Evolutionary conservation across 2,329 filamentous ascomycete genomes (phyloP).

Genomic region (Saccharata proteae): DNA sequence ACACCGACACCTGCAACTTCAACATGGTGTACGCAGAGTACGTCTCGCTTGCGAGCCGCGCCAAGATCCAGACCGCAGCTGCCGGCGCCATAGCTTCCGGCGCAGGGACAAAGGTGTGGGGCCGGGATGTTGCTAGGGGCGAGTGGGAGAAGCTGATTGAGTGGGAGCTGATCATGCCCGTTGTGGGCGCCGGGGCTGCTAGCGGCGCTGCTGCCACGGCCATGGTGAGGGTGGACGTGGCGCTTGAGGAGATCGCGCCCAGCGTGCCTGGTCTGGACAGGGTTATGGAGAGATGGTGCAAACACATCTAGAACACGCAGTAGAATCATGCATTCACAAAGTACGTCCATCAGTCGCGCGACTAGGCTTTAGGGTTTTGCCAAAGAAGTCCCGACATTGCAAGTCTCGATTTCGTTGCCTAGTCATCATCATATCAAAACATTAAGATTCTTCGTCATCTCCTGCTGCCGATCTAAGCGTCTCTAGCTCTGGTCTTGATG

Average conservation of each 20-base stretch:
- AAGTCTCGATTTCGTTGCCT: no score
- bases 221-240: conserved; percentile 60
- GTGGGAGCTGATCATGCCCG: conserved; percentile 58
- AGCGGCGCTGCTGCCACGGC: conserved; percentile 28
- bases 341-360: no score
- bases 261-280: conserved; percentile 37
- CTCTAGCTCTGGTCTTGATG: no score
- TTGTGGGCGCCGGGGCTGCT: conserved; percentile 16
- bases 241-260: conserved; percentile 62
- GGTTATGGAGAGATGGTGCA: conserved; percentile 62
- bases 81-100: conserved; percentile 55
- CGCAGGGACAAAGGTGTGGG: conserved; percentile 55
- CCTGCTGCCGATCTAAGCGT: no score
- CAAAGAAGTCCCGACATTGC: no score
- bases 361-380: no score
- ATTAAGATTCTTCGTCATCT: no score
- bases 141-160: conserved; percentile 65
- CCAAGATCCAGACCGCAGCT: conserved; percentile 58
- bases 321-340: no score
- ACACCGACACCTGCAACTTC: conserved; percentile 71
- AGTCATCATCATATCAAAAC: no score
- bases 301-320: conserved; percentile 43
- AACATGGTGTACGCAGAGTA: conserved; percentile 83
- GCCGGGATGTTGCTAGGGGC: conserved; percentile 56
- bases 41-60: conserved; percentile 58